These are phyloP conservation scores for Vanrija humicola DNA, from an alignment of 1,284 basidiomycete species.

Conservation along the genomic window DNA sequence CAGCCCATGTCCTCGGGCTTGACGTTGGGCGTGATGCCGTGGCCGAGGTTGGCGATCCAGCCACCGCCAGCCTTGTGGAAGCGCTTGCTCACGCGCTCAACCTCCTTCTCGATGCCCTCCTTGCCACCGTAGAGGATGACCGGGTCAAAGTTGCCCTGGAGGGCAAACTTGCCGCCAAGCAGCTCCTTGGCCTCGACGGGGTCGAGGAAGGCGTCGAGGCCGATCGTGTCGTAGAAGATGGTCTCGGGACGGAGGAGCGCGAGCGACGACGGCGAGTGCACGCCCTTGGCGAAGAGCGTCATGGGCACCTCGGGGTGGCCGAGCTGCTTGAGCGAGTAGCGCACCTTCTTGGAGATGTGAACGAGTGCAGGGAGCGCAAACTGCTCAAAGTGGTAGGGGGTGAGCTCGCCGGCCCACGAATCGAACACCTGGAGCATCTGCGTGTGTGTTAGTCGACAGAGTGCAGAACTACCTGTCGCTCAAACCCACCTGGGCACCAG, in stretches of 20 bases:
- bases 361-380: conserved; percentile 53
- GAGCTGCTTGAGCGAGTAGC: conserved; percentile 56
- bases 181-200: conserved; percentile 63
- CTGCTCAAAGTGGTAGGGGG: conserved; percentile 72
- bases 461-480: neutral
- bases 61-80: conserved; percentile 60
- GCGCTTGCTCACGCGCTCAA: conserved; percentile 73
- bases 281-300: conserved; percentile 89
- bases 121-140: conserved; percentile 78
- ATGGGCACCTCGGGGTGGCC: conserved; percentile 65
- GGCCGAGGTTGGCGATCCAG: conserved; percentile 96
- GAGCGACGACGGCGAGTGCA: conserved; percentile 57
- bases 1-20: conserved; percentile 83
- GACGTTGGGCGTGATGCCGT: conserved; percentile 95
- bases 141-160: conserved; percentile 97
- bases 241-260: conserved; percentile 42
- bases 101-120: conserved; percentile 81
- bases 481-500: conserved; percentile 79
- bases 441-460: neutral
- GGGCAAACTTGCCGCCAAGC: conserved; percentile 59
- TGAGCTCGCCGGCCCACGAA: conserved; percentile 87
- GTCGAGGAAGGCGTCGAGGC: conserved; percentile 84
- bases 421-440: conserved; percentile 94
- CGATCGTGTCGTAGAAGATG: conserved; percentile 76
- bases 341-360: conserved; percentile 57